Evolutionary conservation across 345 rosid species (phyloP), one percentile per base, ranked within the genome.

Genomic region (Boechera stricta): DNA sequence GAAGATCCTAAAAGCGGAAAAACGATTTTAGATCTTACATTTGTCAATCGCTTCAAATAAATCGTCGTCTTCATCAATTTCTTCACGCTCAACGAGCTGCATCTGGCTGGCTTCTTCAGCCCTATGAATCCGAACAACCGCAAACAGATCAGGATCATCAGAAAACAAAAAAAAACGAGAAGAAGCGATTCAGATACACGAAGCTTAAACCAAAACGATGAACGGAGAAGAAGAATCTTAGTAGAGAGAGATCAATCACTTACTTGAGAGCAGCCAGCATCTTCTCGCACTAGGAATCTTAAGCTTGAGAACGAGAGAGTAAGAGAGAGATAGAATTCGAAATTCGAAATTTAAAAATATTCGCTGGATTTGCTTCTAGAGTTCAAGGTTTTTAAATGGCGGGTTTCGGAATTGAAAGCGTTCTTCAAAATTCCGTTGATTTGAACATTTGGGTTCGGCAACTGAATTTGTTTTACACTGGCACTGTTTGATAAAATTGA

Each of bases 241-340:
- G 74, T 36, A 56, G 18, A 16, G 53, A 29, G 16, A 10, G 66
- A 51, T 10, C 47, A 49, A 11, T 69, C 48, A 77, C 87, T 84
- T 79, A 91, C 98, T 86, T 93, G 69, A 91, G 90, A 76, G 91
- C 67, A 51, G 92, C 84, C 21, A 88, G 81, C 96, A 91, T 91
- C 29, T 64, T 82, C 79, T 87, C 55, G 80, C 65, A 41, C 58
- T 72, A 28, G 21, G 72, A 15, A 6, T 42, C 18, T 29, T 9
- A 51, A 52, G 38, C 49, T n/a, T 47, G 64, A 1, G 13, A 61
- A 61, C 48, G 70, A 82, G 48, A 53, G 69, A 51, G 26, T 16
- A 75, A 44, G 73, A 74, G 48, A n/a, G 80, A 44, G 73, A 74
- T 42, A 55, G 45, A 26, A 26, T 67, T 77, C 49, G 79, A 80